Conservation (phyloP, 257 asterid genomes). For the Ilex asprella region DNA sequence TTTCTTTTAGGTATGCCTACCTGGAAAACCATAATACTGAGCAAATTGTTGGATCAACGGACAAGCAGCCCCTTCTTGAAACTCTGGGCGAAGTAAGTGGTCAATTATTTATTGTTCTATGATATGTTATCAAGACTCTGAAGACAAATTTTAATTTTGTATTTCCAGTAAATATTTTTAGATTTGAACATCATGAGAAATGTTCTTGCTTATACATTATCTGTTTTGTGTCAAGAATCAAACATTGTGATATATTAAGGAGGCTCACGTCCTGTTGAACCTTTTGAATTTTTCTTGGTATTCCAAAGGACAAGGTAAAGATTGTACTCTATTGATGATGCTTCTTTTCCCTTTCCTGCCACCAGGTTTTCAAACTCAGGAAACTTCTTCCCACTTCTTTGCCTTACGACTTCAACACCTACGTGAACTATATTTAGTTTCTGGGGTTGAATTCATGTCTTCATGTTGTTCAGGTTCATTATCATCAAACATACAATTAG, state of each 20-base stretch:
- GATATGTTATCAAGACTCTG: background rate
- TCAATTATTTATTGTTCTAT: too few relatives aligned
- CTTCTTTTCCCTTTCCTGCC: background rate
- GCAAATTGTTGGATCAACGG: slow-evolving; percentile 64
- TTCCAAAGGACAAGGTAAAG: background rate
- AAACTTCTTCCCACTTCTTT: slow-evolving; percentile 85
- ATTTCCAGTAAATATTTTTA: too few relatives aligned
- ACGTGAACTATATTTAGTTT: slow-evolving; percentile 41
- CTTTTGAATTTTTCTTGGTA: too few relatives aligned
- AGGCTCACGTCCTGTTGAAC: too few relatives aligned
- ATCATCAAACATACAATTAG: background rate
- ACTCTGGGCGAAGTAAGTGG: slow-evolving; percentile 82
- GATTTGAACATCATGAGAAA: too few relatives aligned
- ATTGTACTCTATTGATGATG: slow-evolving; percentile 1
- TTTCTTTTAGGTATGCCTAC: slow-evolving; percentile 47
- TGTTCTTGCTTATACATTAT: too few relatives aligned
- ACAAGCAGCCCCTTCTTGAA: slow-evolving; percentile 75
- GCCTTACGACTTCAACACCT: slow-evolving; percentile 82
- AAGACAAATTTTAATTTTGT: too few relatives aligned
- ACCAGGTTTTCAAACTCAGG: slow-evolving; percentile 83
- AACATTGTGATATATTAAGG: too few relatives aligned
- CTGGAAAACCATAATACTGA: slow-evolving; percentile 43
- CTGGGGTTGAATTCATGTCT: background rate
- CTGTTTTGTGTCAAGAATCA: too few relatives aligned
- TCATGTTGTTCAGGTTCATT: background rate